Percentiles rank a stretch among this genome's conserved stretches.
phyloP scores from a whole-genome alignment of 768 basidiomycete species.

The Hortiboletus campestris region DNA sequence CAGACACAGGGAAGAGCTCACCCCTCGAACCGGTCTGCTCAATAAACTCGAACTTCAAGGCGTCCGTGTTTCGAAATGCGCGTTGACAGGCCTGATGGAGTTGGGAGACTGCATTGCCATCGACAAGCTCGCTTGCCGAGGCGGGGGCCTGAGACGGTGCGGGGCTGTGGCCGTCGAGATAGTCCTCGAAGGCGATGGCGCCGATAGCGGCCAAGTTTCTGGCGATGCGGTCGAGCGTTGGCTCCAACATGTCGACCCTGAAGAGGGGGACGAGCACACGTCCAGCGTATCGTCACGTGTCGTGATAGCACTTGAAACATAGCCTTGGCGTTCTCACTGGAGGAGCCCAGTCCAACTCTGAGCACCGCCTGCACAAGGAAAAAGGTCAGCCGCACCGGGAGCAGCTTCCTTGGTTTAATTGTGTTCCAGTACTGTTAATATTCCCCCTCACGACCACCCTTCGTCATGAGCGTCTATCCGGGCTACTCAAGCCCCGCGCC shows the following conservation, averaged over 20 bases:
- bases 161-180: constrained; percentile 8
- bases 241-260: too few species aligned
- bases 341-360: too few species aligned
- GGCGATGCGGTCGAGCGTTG: constrained; percentile 20
- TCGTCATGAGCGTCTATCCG: constrained; percentile 19
- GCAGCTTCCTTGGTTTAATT: too few species aligned
- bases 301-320: too few species aligned
- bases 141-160: neutral
- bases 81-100: constrained; percentile 45
- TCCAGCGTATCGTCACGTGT: neutral
- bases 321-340: too few species aligned
- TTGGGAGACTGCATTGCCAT: constrained; percentile 29
- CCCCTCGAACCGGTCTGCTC: constrained; percentile 39
- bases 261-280: too few species aligned
- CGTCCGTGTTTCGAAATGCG: constrained; percentile 40
- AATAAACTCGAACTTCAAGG: constrained; percentile 47
- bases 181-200: constrained; percentile 27
- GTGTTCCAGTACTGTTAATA: neutral
- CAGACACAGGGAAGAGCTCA: constrained; percentile 18
- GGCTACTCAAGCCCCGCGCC: constrained; percentile 10
- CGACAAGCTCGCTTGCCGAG: constrained; percentile 1
- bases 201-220: constrained; percentile 29
- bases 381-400: too few species aligned
- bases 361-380: too few species aligned
- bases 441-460: neutral